Evolutionary conservation across 148 eudicot genomes (phyloP).

Genomic region (Selenicereus undatus): DNA sequence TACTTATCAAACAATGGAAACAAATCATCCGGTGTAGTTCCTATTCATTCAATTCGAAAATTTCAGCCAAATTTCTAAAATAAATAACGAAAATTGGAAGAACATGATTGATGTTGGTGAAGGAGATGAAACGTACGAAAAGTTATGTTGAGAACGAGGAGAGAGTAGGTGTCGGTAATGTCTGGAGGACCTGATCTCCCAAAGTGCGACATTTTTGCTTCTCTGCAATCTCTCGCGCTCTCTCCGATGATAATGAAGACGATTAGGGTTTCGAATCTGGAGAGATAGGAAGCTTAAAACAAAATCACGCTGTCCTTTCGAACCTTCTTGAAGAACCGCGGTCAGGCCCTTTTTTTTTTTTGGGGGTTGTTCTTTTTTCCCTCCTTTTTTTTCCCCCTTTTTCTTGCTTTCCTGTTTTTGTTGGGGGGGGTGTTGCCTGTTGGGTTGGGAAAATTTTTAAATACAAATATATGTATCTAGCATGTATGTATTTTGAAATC

Average conservation of each 20-base stretch:
- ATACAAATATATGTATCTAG: too few species aligned
- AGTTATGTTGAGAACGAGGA: slow-evolving; percentile 73
- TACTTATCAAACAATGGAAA: slow-evolving; percentile 77
- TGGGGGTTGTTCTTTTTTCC: not conserved
- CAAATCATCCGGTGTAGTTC: slow-evolving; percentile 70
- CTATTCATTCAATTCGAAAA: slow-evolving; percentile 21
- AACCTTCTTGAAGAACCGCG: slow-evolving; percentile 20
- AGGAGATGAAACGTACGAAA: slow-evolving; percentile 38
- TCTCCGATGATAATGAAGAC: not conserved
- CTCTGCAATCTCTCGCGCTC: slow-evolving; percentile 1
- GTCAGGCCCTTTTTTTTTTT: not conserved
- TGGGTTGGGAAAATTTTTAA: too few species aligned
- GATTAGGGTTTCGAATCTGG: not conserved
- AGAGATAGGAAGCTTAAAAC: not conserved
- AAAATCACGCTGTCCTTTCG: not conserved
- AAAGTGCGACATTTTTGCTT: slow-evolving; percentile 55
- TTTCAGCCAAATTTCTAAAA: not conserved
- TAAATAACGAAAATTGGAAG: not conserved
- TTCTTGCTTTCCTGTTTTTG: not conserved
- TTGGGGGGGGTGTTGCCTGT: too few species aligned
- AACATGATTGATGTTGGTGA: not conserved
- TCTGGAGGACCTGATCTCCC: slow-evolving; percentile 85
- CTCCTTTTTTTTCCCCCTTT: too few species aligned
- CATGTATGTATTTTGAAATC: too few species aligned
- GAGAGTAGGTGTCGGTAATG: slow-evolving; percentile 74